phyloP scores from a whole-genome alignment of 1,284 basidiomycete species.

The Volvariella surrecta region DNA sequence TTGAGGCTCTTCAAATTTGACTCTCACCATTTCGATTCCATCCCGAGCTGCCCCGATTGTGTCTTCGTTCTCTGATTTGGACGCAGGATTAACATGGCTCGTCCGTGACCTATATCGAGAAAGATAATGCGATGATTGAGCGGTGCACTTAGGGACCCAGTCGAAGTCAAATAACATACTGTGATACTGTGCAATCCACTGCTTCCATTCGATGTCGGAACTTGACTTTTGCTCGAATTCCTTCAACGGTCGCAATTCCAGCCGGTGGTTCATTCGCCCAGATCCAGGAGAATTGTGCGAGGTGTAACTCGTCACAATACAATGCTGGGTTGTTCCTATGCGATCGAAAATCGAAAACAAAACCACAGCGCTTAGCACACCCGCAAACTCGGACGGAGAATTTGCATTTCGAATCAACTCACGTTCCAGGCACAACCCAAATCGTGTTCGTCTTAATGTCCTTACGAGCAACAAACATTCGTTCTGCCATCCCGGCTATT shows the following conservation, averaged over 20 bases:
- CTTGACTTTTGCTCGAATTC: constrained; percentile 49
- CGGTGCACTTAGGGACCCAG: constrained; percentile 11
- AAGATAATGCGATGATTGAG: constrained; percentile 7
- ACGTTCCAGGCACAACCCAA: constrained; percentile 72
- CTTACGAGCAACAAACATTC: constrained; percentile 76
- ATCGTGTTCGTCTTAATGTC: constrained; percentile 54
- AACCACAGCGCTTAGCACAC: no score
- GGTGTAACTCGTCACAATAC: constrained; percentile 36
- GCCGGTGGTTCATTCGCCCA: constrained; percentile 52
- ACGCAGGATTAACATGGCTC: no score
- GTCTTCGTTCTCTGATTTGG: no score
- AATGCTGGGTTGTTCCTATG: constrained; percentile 60
- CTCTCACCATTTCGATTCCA: constrained; percentile 18
- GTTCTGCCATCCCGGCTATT: constrained; percentile 52
- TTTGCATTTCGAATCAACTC: constrained; percentile 19
- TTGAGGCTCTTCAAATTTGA: constrained; percentile 51
- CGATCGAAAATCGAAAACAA: constrained; percentile 4
- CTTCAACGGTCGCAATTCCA: constrained; percentile 30
- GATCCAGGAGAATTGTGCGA: constrained; percentile 67
- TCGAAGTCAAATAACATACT: constrained; percentile 16
- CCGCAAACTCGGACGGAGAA: neutral
- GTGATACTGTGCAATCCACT: constrained; percentile 38
- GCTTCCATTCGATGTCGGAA: constrained; percentile 66
- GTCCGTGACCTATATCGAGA: no score
- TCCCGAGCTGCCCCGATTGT: neutral